A percentile compares a stretch with the other conserved stretches of the same genome.
Evolutionary conservation across 495 filamentous ascomycete species (phyloP).

Genomic region (Penicillium taxi): DNA sequence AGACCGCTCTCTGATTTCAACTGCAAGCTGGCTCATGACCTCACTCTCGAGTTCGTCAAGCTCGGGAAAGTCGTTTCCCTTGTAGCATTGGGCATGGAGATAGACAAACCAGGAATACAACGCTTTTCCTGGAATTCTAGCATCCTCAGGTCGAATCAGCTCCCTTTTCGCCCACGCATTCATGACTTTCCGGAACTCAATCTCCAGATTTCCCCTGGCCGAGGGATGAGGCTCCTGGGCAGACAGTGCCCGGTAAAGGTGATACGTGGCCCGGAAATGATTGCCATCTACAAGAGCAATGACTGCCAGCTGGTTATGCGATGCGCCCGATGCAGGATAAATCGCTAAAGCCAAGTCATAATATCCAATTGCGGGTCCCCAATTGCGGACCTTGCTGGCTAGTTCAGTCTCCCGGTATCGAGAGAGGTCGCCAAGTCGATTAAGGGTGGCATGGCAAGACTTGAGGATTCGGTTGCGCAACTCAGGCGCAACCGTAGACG

Average conservation of each 20-base stretch:
- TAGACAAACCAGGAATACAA: constrained; percentile 77
- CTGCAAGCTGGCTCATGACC: constrained; percentile 65
- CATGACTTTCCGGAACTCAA: constrained; percentile 68
- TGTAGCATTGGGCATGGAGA: constrained; percentile 77
- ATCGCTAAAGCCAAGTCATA: constrained; percentile 76
- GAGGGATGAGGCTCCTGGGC: constrained; percentile 63
- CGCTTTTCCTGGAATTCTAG: constrained; percentile 41
- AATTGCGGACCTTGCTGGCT: constrained; percentile 58
- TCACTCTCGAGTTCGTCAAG: constrained; percentile 83
- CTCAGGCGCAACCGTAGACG: constrained; percentile 34
- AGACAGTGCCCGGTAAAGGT: constrained; percentile 76
- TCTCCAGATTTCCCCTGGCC: constrained; percentile 66
- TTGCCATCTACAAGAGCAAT: constrained; percentile 67
- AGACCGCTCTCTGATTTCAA: constrained; percentile 62
- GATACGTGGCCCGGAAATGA: constrained; percentile 76
- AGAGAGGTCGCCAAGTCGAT: constrained; percentile 83
- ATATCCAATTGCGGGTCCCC: constrained; percentile 73
- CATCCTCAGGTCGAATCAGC: constrained; percentile 46
- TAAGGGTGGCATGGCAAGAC: constrained; percentile 77
- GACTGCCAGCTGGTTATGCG: constrained; percentile 84
- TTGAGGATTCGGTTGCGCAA: constrained; percentile 50
- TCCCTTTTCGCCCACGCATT: constrained; percentile 53
- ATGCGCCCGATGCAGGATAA: constrained; percentile 66
- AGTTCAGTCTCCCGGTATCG: constrained; percentile 76
- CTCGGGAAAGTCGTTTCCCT: constrained; percentile 58